Conservation (phyloP, 2,329 filamentous ascomycete species). For the Zopfia rhizophila region DNA sequence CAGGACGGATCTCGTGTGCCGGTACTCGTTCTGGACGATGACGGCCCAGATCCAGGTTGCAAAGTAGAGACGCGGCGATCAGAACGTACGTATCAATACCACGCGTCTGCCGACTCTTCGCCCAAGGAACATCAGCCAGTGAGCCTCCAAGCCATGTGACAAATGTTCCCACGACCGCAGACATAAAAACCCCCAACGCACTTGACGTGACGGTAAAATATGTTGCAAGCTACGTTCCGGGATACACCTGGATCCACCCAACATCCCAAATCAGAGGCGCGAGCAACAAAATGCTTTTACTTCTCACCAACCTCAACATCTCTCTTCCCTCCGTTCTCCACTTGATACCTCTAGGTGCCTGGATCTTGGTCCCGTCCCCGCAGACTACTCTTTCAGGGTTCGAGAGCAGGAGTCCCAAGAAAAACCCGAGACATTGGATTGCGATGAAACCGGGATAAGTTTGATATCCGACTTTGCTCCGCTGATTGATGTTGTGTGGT, state of each 20-base stretch:
- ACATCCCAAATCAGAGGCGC: slow-evolving; percentile 55
- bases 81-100: slow-evolving; percentile 54
- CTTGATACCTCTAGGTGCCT: slow-evolving; percentile 37
- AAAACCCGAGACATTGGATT: slow-evolving; percentile 58
- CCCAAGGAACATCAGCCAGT: slow-evolving; percentile 58
- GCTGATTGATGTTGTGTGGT: slow-evolving; percentile 50
- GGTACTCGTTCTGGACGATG: slow-evolving; percentile 60
- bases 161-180: slow-evolving; percentile 56
- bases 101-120: slow-evolving; percentile 52
- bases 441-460: slow-evolving; percentile 53
- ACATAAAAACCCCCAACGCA: slow-evolving; percentile 57
- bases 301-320: slow-evolving; percentile 56
- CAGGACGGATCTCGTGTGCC: slow-evolving; percentile 53
- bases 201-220: slow-evolving; percentile 64
- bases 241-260: slow-evolving; percentile 59
- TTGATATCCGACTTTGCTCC: slow-evolving; percentile 58
- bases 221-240: slow-evolving; percentile 62
- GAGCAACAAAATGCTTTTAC: slow-evolving; percentile 59
- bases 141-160: slow-evolving; percentile 61
- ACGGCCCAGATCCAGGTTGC: slow-evolving; percentile 61
- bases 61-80: slow-evolving; percentile 56
- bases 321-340: slow-evolving; percentile 46
- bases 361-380: slow-evolving; percentile 50
- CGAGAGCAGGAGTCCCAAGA: slow-evolving; percentile 56
- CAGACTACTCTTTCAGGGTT: slow-evolving; percentile 57